These are phyloP conservation scores for Cyberlindnera mrakii DNA, from an alignment of 805 yeast genomes.

Conservation along the genomic window DNA sequence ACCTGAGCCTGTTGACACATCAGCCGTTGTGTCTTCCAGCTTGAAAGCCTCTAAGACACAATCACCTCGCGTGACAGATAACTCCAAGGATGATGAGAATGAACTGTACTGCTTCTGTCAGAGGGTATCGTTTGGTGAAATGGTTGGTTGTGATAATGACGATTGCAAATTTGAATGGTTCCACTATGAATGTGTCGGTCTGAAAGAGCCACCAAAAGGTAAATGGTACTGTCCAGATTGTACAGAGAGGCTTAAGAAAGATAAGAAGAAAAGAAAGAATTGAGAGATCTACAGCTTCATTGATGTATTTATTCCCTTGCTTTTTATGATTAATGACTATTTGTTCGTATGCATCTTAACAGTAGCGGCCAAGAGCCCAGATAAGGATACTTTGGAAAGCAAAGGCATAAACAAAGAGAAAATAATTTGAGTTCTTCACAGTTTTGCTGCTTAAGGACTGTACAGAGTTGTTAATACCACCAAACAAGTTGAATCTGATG, in stretches of 20 bases:
- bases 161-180: conserved; percentile 92
- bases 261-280: conserved; percentile 18
- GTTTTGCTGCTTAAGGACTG: conserved; percentile 60
- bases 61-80: conserved; percentile 4
- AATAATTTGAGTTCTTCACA: conserved; percentile 79
- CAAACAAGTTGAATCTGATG: conserved; percentile 35
- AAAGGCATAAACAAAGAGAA: conserved; percentile 78
- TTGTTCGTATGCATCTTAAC: neutral
- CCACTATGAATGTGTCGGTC: conserved; percentile 91
- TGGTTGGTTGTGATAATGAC: conserved; percentile 94
- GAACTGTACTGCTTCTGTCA: conserved; percentile 86
- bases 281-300: neutral
- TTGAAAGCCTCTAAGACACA: neutral
- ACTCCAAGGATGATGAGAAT: conserved; percentile 54
- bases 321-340: neutral
- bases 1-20: conserved; percentile 12
- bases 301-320: neutral
- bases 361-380: conserved; percentile 49
- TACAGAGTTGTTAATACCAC: conserved; percentile 39
- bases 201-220: conserved; percentile 83
- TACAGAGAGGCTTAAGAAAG: conserved; percentile 29
- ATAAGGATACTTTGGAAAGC: conserved; percentile 70
- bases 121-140: conserved; percentile 88
- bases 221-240: conserved; percentile 95
- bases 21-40: neutral